These are phyloP conservation scores for Strigomonas culicis DNA, from an alignment of 208 protist genomes.

Conservation along the genomic window DNA sequence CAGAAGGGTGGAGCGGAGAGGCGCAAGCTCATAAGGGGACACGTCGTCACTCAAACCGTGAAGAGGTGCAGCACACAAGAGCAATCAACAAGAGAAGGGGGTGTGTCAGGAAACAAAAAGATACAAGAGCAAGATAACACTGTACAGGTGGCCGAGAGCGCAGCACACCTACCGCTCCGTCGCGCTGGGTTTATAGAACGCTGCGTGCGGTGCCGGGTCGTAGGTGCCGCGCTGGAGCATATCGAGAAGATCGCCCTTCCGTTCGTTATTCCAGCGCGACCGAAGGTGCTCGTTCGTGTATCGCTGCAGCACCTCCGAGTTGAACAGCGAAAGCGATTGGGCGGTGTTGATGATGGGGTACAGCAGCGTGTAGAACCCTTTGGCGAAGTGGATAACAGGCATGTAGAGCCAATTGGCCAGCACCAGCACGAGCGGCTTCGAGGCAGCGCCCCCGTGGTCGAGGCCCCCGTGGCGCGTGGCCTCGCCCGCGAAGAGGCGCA, in stretches of 20 bases:
- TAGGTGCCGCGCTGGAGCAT: conserved; percentile 67
- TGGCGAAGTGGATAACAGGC: conserved; percentile 80
- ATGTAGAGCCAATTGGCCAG: conserved; percentile 79
- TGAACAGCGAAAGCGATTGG: conserved; percentile 81
- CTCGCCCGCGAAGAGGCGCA: conserved; percentile 78
- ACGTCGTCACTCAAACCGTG: no score
- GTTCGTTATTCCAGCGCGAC: conserved; percentile 29
- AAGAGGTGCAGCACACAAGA: background rate
- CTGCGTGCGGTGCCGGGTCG: conserved; percentile 32
- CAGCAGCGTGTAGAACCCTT: conserved; percentile 76
- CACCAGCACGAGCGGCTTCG: conserved; percentile 38
- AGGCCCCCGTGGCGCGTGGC: conserved; percentile 33
- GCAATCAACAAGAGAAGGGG: background rate
- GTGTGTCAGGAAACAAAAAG: background rate
- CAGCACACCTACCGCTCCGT: no score
- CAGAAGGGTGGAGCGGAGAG: no score
- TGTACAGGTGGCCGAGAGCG: no score
- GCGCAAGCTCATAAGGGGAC: no score
- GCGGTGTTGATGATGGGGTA: conserved; percentile 70
- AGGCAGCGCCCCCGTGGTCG: background rate
- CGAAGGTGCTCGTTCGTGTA: conserved; percentile 25
- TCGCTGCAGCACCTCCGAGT: conserved; percentile 65
- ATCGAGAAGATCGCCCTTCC: conserved; percentile 53
- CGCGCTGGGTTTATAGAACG: no score
- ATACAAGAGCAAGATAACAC: background rate